Conservation (phyloP, 2,329 filamentous ascomycete species). For the Dothideomycetes sp. region DNA sequence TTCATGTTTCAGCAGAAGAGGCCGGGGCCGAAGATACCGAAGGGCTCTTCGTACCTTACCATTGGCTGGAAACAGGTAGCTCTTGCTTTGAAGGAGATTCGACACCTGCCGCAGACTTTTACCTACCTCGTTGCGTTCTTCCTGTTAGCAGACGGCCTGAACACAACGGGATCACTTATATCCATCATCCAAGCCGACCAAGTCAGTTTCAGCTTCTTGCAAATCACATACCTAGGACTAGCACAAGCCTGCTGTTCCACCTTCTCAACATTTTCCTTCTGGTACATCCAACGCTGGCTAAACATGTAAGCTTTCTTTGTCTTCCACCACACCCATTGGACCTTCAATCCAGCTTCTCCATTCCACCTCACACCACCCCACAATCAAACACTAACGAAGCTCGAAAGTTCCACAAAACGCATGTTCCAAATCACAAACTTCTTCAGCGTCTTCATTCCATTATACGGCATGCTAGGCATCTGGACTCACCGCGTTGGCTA, state of each 20-base stretch:
- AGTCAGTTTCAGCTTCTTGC: slow-evolving; percentile 53
- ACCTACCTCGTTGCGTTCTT: slow-evolving; percentile 59
- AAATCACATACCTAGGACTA: slow-evolving; percentile 47
- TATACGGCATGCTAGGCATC: slow-evolving; percentile 3
- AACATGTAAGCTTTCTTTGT: not conserved
- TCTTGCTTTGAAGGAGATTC: slow-evolving; percentile 47
- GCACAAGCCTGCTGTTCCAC: slow-evolving; percentile 4
- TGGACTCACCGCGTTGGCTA: not conserved
- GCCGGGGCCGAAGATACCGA: slow-evolving; percentile 4
- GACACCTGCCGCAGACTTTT: slow-evolving; percentile 53
- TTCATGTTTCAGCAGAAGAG: slow-evolving; percentile 31
- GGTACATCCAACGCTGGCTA: slow-evolving; percentile 5
- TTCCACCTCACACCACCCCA: no score
- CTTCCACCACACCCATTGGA: no score
- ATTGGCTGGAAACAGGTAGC: slow-evolving; percentile 52
- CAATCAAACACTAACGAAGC: no score
- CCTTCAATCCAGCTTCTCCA: no score
- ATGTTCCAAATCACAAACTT: slow-evolving; percentile 7
- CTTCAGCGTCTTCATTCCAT: slow-evolving; percentile 6
- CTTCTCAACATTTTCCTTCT: slow-evolving; percentile 5
- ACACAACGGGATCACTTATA: slow-evolving; percentile 59
- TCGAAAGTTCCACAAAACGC: slow-evolving; percentile 1
- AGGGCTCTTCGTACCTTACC: slow-evolving; percentile 25
- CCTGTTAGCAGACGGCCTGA: slow-evolving; percentile 55
- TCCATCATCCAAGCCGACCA: slow-evolving; percentile 54